A percentile compares a stretch with the other conserved stretches of the same genome.
These are phyloP conservation scores for Passiflora organensis DNA, from an alignment of 345 rosid genomes.

Conservation along the genomic window DNA sequence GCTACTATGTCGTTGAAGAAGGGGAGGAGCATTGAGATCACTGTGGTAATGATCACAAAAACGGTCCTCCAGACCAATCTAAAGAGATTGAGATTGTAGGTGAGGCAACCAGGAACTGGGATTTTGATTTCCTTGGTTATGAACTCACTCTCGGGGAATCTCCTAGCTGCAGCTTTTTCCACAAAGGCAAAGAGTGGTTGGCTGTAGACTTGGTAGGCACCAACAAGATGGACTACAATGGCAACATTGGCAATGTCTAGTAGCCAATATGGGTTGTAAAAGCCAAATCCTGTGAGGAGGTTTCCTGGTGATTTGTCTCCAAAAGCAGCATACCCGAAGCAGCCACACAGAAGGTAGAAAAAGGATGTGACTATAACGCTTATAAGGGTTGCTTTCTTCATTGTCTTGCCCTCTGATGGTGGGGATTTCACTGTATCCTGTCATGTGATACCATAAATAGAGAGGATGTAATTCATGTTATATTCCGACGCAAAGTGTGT, in stretches of 20 bases:
- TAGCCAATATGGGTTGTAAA: conserved; percentile 78
- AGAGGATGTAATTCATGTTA: too few species aligned
- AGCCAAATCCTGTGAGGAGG: conserved; percentile 75
- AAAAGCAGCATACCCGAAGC: conserved; percentile 84
- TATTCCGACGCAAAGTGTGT: too few species aligned
- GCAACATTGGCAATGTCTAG: conserved; percentile 85
- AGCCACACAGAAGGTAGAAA: conserved; percentile 88
- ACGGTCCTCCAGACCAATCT: conserved; percentile 76
- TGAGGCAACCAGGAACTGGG: conserved; percentile 38
- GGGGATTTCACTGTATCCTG: conserved; percentile 66
- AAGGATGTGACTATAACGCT: conserved; percentile 75
- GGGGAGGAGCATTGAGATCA: conserved; percentile 81
- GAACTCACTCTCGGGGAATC: conserved; percentile 57
- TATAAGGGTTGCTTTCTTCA: conserved; percentile 67
- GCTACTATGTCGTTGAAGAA: conserved; percentile 82
- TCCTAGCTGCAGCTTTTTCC: conserved; percentile 44
- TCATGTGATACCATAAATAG: too few species aligned
- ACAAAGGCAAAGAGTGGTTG: conserved; percentile 82
- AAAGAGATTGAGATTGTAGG: conserved; percentile 58
- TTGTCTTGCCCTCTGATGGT: conserved; percentile 68
- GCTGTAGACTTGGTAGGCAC: conserved; percentile 91
- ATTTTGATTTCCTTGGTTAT: conserved; percentile 50
- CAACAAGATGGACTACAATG: conserved; percentile 71
- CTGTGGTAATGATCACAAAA: conserved; percentile 62
- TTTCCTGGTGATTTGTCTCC: conserved; percentile 82